Conservation (phyloP, 352 stramenopile species). For the Globisporangium nagaii region DNA sequence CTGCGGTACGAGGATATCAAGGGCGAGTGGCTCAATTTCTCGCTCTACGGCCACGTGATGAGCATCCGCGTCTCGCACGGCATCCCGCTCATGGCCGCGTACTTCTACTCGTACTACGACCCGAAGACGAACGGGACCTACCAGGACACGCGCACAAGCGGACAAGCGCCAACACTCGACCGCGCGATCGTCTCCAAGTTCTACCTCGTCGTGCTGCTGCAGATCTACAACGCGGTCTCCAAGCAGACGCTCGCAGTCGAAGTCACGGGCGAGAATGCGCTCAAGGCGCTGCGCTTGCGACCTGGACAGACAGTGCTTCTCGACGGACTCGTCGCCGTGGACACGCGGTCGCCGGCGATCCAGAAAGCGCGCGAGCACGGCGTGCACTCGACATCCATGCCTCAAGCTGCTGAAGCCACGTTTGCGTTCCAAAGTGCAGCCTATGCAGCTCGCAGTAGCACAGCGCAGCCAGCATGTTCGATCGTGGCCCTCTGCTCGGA, state of each 20-base stretch:
- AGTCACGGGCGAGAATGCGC: slow-evolving; percentile 40
- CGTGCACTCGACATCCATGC: slow-evolving; percentile 1
- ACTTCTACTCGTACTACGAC: slow-evolving; percentile 67
- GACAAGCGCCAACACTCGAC: slow-evolving; percentile 22
- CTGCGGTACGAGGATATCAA: slow-evolving; percentile 21
- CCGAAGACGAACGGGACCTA: slow-evolving; percentile 32
- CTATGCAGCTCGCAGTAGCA: slow-evolving; percentile 14
- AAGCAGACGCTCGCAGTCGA: slow-evolving; percentile 39
- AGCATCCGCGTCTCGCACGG: slow-evolving; percentile 54
- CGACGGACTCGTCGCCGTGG: slow-evolving; percentile 45
- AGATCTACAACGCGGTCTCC: slow-evolving; percentile 46
- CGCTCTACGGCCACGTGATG: slow-evolving; percentile 44
- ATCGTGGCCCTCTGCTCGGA: slow-evolving; percentile 56
- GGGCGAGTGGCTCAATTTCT: slow-evolving; percentile 39
- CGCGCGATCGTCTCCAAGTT: slow-evolving; percentile 56
- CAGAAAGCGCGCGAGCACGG: slow-evolving; percentile 17
- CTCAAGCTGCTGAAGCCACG: slow-evolving; percentile 1
- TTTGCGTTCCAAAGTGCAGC: slow-evolving; percentile 35
- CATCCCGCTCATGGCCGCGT: slow-evolving; percentile 57
- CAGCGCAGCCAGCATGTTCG: not conserved
- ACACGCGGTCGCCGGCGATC: slow-evolving; percentile 25
- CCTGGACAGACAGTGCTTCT: slow-evolving; percentile 49
- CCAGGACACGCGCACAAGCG: slow-evolving; percentile 9
- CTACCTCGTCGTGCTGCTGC: slow-evolving; percentile 51
- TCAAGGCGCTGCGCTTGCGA: slow-evolving; percentile 31